A percentile compares a stretch with the other conserved stretches of the same genome.
phyloP scores from a whole-genome alignment of 495 filamentous ascomycete species.

The Neurospora sp. region DNA sequence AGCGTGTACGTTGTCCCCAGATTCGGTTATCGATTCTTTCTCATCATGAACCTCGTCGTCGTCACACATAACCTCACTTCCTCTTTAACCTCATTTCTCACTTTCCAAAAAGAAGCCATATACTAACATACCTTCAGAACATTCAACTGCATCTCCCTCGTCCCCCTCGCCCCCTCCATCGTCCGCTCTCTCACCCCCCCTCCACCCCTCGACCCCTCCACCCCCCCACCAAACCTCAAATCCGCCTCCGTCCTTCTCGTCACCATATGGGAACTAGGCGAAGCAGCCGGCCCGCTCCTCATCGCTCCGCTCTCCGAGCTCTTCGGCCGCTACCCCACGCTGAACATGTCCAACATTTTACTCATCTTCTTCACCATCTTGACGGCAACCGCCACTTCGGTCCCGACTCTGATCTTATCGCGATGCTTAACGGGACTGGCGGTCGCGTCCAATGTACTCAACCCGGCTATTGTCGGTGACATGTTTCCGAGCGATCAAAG shows the following conservation, averaged over 20 bases:
- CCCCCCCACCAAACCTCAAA: constrained; percentile 6
- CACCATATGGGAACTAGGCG: constrained; percentile 48
- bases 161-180: constrained; percentile 42
- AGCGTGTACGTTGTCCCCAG: constrained; percentile 29
- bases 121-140: constrained; percentile 24
- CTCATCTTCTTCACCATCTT: constrained; percentile 38
- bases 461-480: constrained; percentile 50
- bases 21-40: no score
- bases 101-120: no score
- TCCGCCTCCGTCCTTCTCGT: constrained; percentile 43
- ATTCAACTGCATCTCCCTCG: constrained; percentile 45
- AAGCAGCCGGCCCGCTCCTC: constrained; percentile 46
- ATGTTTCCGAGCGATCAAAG: constrained; percentile 41
- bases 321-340: constrained; percentile 43
- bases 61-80: no score
- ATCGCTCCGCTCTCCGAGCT: constrained; percentile 51
- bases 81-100: no score
- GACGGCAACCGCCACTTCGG: constrained; percentile 30
- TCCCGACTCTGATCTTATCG: constrained; percentile 34
- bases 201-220: constrained; percentile 15
- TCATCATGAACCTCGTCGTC: no score
- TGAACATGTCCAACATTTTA: constrained; percentile 41
- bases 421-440: constrained; percentile 41
- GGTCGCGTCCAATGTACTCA: constrained; percentile 45
- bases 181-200: constrained; percentile 33